Evolutionary conservation across 2,329 filamentous ascomycete genomes (phyloP).

Genomic region (Sphaerostilbella broomeana): DNA sequence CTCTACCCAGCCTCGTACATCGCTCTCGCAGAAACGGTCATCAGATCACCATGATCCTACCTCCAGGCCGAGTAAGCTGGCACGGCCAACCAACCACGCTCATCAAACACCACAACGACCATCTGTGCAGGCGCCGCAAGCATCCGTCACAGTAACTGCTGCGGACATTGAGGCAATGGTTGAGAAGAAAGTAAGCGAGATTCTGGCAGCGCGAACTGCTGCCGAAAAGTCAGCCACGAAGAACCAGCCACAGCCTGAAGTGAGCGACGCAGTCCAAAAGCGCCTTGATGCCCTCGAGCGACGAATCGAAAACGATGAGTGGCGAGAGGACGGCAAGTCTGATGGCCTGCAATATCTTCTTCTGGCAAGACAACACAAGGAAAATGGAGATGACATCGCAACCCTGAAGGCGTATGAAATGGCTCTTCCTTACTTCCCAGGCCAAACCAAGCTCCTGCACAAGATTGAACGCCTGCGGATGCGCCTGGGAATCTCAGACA

Average conservation of each 20-base stretch:
- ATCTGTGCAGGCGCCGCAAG: conserved; percentile 20
- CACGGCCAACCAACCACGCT: conserved; percentile 26
- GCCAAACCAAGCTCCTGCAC: conserved; percentile 67
- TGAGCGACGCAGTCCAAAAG: conserved; percentile 72
- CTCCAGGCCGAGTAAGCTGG: conserved; percentile 43
- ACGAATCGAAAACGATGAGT: conserved; percentile 63
- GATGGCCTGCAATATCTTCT: conserved; percentile 80
- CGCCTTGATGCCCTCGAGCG: conserved; percentile 79
- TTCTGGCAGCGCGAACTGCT: conserved; percentile 66
- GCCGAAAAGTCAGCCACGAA: conserved; percentile 32
- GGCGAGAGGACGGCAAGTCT: conserved; percentile 62
- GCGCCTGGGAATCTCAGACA: conserved; percentile 36
- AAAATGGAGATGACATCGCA: conserved; percentile 68
- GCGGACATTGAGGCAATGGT: conserved; percentile 86
- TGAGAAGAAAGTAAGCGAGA: conserved; percentile 84
- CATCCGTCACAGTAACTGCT: conserved; percentile 50
- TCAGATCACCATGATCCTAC: conserved; percentile 33
- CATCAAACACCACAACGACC: conserved; percentile 14
- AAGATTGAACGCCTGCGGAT: conserved; percentile 60
- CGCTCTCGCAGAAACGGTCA: conserved; percentile 35
- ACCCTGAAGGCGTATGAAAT: conserved; percentile 82
- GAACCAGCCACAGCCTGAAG: conserved; percentile 36
- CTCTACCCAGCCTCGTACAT: conserved; percentile 28
- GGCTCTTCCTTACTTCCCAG: conserved; percentile 78
- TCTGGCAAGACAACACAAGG: conserved; percentile 88